These are phyloP conservation scores for Scheffersomyces coipomensis DNA, from an alignment of 805 yeast genomes.

Conservation along the genomic window DNA sequence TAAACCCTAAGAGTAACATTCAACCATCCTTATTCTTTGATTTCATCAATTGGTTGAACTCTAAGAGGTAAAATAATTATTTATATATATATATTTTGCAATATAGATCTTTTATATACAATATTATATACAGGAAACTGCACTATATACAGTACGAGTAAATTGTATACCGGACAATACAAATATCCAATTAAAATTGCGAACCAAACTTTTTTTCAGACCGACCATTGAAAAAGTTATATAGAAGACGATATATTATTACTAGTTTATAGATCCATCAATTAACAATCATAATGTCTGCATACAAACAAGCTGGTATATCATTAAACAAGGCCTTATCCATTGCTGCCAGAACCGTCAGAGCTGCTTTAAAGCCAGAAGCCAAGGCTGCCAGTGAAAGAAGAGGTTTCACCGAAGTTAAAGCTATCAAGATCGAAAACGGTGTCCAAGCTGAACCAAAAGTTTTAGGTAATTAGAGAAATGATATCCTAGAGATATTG, in stretches of 20 bases:
- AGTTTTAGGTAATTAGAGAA: slow-evolving; percentile 28
- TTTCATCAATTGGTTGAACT: slow-evolving; percentile 72
- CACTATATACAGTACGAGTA: no score
- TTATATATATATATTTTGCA: no score
- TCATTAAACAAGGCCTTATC: slow-evolving; percentile 84
- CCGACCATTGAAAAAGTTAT: neutral
- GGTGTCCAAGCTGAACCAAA: slow-evolving; percentile 53
- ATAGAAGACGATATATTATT: neutral
- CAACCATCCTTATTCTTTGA: slow-evolving; percentile 67
- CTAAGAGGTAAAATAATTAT: slow-evolving; percentile 49
- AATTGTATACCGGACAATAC: no score
- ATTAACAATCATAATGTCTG: slow-evolving; percentile 31
- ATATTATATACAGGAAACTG: no score
- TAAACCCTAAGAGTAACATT: slow-evolving; percentile 42
- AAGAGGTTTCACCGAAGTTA: slow-evolving; percentile 74
- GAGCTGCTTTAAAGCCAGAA: slow-evolving; percentile 87
- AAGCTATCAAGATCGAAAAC: slow-evolving; percentile 65
- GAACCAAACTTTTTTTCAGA: neutral
- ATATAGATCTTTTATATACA: no score
- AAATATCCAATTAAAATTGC: neutral
- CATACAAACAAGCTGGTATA: slow-evolving; percentile 50
- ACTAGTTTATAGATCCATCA: neutral
- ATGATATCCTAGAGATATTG: neutral
- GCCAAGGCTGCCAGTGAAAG: slow-evolving; percentile 67
- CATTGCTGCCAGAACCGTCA: slow-evolving; percentile 84